A percentile compares a stretch with the other conserved stretches of the same genome.
These are phyloP conservation scores for Aristolochia contorta DNA, from an alignment of 164 flowering plant genomes.

Conservation along the genomic window DNA sequence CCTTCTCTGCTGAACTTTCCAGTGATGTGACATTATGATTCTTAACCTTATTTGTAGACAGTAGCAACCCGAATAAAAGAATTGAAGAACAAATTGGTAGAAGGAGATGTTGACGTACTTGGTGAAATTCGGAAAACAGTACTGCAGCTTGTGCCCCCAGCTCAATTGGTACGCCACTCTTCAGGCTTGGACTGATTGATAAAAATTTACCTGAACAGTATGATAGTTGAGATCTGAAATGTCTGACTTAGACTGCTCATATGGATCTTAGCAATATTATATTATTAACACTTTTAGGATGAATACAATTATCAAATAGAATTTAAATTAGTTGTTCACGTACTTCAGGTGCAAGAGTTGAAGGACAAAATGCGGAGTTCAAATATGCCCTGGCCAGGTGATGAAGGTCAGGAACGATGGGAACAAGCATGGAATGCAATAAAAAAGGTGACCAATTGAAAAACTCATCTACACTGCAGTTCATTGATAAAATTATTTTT, in stretches of 20 bases:
- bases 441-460: constrained; percentile 49
- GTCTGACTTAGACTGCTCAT: too few relatives aligned
- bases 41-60: constrained; percentile 28
- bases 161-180: constrained; percentile 51
- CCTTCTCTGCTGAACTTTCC: too few relatives aligned
- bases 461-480: too few relatives aligned
- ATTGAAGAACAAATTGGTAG: constrained; percentile 47
- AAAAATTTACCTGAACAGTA: not conserved
- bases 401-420: constrained; percentile 85
- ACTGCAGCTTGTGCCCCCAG: constrained; percentile 62
- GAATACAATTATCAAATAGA: too few relatives aligned
- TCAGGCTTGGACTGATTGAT: not conserved
- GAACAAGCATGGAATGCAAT: constrained; percentile 94
- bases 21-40: too few relatives aligned
- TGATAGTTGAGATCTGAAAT: too few relatives aligned
- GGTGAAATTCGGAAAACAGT: constrained; percentile 72
- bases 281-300: too few relatives aligned
- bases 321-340: too few relatives aligned
- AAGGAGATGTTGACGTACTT: constrained; percentile 49
- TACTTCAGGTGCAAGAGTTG: constrained; percentile 66
- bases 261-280: too few relatives aligned
- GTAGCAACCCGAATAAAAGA: constrained; percentile 42
- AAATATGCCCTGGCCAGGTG: constrained; percentile 99
- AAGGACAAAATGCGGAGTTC: constrained; percentile 62
- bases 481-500: too few relatives aligned